Base-by-base conservation (phyloP, 2,329 filamentous ascomycete species). In the Polychaeton citri region DNA sequence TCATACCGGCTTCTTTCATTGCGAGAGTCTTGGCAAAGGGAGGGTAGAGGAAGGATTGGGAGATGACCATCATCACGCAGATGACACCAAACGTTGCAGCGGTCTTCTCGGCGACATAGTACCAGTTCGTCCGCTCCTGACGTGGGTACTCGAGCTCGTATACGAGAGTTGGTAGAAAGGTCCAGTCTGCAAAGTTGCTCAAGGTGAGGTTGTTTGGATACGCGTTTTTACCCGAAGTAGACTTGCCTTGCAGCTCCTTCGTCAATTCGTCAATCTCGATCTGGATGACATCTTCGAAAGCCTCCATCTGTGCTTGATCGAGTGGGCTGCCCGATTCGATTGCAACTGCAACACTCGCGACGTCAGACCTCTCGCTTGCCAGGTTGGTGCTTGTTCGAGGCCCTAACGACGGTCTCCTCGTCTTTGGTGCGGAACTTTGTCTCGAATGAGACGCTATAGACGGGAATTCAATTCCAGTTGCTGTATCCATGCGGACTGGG, bases 141-240 rank as follows among this genome's bases (percentile, higher is more conserved):
- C 79, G 71, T 2, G 82, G 81, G 49, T 87, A 87, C 48, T 82
- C 76, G 31, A 82, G 68, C 53, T 88, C 82, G 54, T 87, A 88
- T 10, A 86, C 79, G 4, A 86, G 62, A 0, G 81, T 87, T 3
- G 82, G 82, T 7, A 87, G 64, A 30, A 76, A 71, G 34, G 81
- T 76, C 66, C 79, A 88, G 51, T 83, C 79, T 50, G 75, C 73
- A 45, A 81, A 76, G 50, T 81, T 77, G 33, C 50, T 40, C 8
- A 76, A 46, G 0, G 72, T 81, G 24, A 87, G 63, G 49, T 86
- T 87, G 33, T 70, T 63, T 0, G 81, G 81, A 49, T 87, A 87
- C 55, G 67, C 40, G 60, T 69, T 46, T 44, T 58, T 13, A 47
- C 55, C 37, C 47, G 58, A 36, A 2, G 68, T 71, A 15, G 72